Conservation (phyloP, 495 filamentous ascomycete genomes). For the Ramalina peruviana region DNA sequence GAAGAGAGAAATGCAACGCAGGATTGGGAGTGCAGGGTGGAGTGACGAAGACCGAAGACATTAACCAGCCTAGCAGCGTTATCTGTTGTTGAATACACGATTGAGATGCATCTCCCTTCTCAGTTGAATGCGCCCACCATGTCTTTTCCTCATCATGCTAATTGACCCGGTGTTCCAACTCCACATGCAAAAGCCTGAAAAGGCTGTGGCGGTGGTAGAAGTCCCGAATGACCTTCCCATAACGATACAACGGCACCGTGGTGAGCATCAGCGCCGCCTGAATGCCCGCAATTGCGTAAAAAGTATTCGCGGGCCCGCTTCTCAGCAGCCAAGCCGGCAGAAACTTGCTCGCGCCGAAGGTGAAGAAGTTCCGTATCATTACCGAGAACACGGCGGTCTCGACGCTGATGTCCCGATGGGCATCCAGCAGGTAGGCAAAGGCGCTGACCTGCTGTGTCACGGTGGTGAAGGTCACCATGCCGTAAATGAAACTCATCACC, state of each 20-base stretch:
- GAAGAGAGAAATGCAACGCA: too few species aligned
- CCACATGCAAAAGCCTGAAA: constrained; percentile 2
- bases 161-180: too few species aligned
- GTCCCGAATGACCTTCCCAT: constrained; percentile 24
- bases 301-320: constrained; percentile 25
- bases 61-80: too few species aligned
- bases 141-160: too few species aligned
- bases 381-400: constrained; percentile 31
- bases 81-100: too few species aligned
- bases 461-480: constrained; percentile 28
- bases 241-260: constrained; percentile 28
- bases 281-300: constrained; percentile 27
- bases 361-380: constrained; percentile 30
- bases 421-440: constrained; percentile 30
- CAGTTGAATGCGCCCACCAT: too few species aligned
- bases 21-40: too few species aligned
- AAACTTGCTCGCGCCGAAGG: constrained; percentile 32
- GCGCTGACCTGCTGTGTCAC: constrained; percentile 28
- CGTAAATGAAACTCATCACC: constrained; percentile 27
- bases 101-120: too few species aligned
- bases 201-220: constrained; percentile 14
- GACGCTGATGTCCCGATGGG: constrained; percentile 28
- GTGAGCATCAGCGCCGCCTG: constrained; percentile 26
- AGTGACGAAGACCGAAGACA: too few species aligned
- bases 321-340: constrained; percentile 26